These are phyloP conservation scores for Leishmania tarentolae DNA, from an alignment of 208 protist genomes.

Conservation along the genomic window DNA sequence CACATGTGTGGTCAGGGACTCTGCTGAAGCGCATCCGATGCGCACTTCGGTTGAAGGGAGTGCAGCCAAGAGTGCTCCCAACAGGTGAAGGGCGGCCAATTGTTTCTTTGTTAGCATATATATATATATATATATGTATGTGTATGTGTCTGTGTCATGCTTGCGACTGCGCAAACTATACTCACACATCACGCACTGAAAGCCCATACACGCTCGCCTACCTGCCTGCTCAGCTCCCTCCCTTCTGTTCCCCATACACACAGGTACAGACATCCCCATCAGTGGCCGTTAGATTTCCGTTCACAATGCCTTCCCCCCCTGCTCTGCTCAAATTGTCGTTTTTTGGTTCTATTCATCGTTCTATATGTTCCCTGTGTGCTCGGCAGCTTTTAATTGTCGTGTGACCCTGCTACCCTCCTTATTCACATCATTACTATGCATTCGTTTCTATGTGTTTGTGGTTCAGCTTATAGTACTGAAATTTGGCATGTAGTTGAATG, in stretches of 20 bases:
- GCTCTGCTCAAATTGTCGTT: neutral
- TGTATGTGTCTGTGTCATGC: neutral
- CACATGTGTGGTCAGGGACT: neutral
- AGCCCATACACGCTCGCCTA: neutral
- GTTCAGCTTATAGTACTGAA: neutral
- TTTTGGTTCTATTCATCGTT: neutral
- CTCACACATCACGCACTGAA: neutral
- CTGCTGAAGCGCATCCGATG: neutral
- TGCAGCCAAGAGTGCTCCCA: neutral
- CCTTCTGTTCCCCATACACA: neutral
- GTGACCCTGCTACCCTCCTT: neutral
- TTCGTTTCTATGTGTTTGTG: neutral
- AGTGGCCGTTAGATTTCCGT: neutral
- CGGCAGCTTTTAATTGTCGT: neutral
- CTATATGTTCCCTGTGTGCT: constrained; percentile 8
- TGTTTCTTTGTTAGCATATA: neutral
- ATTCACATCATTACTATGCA: neutral
- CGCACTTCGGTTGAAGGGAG: neutral
- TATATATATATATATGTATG: neutral
- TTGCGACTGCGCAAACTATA: constrained; percentile 7
- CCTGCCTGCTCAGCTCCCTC: neutral
- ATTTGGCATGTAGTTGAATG: neutral
- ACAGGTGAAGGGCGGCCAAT: neutral
- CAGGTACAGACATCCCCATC: neutral
- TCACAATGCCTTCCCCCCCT: neutral